Evolutionary conservation across 2,329 filamentous ascomycete genomes (phyloP), one percentile per base, ranked within the genome.

Genomic region (Aspergillus versicolor): DNA sequence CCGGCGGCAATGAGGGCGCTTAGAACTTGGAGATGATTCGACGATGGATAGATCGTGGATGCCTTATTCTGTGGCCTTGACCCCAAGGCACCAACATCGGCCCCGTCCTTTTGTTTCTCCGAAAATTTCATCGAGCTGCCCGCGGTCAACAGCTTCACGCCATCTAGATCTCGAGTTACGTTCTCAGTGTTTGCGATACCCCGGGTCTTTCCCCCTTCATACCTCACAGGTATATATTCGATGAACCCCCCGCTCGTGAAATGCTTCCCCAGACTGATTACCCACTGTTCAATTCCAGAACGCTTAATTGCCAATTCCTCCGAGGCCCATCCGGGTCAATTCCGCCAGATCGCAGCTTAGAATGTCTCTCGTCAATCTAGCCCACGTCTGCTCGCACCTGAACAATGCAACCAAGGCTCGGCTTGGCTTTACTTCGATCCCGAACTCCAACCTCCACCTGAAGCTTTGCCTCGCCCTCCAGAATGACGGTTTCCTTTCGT

Each of bases 361-460:
- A 47, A 90, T 91, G 88, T 90, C 87, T 67, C 83, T 96, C 76
- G 80, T 84, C 71, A 85, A 88, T 75, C 83, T 96, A 63, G 83
- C 86, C 67, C 81, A 93, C 80, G 86, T 92, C 77, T 95, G 90
- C 82, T 92, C 91, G 64, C 92, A 96, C 79, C 82, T 97, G 56
- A 90, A 94, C 75, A 97, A 97, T 80, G 90, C 90, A 64, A 89
- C 89, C 56, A 87, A 87, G 68, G 91, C 90, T n/a, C 87, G 88
- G 1, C 85, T 97, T 0, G 90, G 88, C 64, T 81, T 96, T 50
- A 96, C 92, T 32, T 95, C 91, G 7, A 83, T 96, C 61, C 86
- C 88, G 45, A 88, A 88, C 78, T 88, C 85, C 49, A 92, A 92
- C 65, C 85, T 92, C 72, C 92, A 94, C 79, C 86, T 95, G 61